Evolutionary conservation across 805 yeast genomes (phyloP), one percentile per base, ranked within the genome.

Genomic region (Ogataea parapolymorpha): DNA sequence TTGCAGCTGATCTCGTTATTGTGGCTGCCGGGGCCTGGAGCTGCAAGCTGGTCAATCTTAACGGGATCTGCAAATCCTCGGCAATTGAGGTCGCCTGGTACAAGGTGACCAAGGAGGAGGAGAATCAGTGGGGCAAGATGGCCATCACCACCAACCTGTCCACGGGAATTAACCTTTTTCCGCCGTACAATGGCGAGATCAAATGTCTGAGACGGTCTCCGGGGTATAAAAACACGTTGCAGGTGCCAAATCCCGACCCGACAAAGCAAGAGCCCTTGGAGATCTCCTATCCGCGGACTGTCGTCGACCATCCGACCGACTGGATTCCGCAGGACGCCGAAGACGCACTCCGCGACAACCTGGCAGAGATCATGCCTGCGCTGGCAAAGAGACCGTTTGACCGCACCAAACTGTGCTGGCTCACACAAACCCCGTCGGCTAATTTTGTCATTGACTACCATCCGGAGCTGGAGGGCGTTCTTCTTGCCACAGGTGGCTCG

Each of bases 11-110:
- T 14, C 23, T 54, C 26, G 55, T 54, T 7, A 40, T 56, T 27
- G 51, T 54, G 9, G 55, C 59, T 16, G 58, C 58, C 4, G 60
- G 60, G 14, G 57, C 60, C 3, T 56, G 60, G 59, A 56, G 58
- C 36, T 46, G 50, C 24, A 53, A 53, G 23, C 37, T 56, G 11
- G 56, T 56, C 14, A 42, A 54, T 27, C 27, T 54, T 12, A 45
- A 54, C 26, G 47, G 44, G 5, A 25, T 54, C 16, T 39, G 48
- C 17, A 32, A 39, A 10, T 40, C 50, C 3, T 32, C 48, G 5
- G 57, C 59, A 3, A 50, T 56, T 31, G 60, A 54, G 33, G 60
- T 56, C 31, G 58, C 52, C 4, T 56, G 60, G 59, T 46, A 32
- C 27, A 53, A 53, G 26, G 35, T 54, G 8, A 49, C 56, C 3